Conservation (phyloP, 2,329 filamentous ascomycete species). For the Stagonosporopsis cucurbitacearum region DNA sequence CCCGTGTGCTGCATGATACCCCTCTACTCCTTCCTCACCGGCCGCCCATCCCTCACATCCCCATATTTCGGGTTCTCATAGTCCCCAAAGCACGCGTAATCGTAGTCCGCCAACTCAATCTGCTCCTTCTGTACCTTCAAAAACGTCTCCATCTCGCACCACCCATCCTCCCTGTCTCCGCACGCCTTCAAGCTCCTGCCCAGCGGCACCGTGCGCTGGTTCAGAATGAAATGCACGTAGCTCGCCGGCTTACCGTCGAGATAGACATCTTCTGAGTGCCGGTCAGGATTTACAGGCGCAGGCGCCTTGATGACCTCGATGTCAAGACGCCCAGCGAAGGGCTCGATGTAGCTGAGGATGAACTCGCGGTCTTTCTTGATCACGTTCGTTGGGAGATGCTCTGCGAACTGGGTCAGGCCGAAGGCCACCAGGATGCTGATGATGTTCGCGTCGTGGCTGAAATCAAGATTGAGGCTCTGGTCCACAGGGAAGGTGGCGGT, state of each 20-base stretch:
- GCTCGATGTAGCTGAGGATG: constrained; percentile 70
- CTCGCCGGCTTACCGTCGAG: constrained; percentile 62
- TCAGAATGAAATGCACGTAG: constrained; percentile 77
- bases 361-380: constrained; percentile 66
- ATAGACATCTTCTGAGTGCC: constrained; percentile 53
- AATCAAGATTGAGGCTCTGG: constrained; percentile 78
- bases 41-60: constrained; percentile 58
- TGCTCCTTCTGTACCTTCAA: constrained; percentile 66
- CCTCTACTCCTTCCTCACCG: constrained; percentile 31
- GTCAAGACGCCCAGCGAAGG: constrained; percentile 74
- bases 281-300: constrained; percentile 58
- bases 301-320: constrained; percentile 76
- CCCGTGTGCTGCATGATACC: too few species aligned
- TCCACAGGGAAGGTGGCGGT: constrained; percentile 74
- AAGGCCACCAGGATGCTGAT: constrained; percentile 74
- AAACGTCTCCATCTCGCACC: constrained; percentile 77
- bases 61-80: constrained; percentile 59
- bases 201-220: constrained; percentile 75
- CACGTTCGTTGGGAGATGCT: constrained; percentile 61
- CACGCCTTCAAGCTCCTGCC: constrained; percentile 71
- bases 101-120: constrained; percentile 65
- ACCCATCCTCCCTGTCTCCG: constrained; percentile 71
- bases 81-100: constrained; percentile 70
- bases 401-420: constrained; percentile 72
- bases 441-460: constrained; percentile 79